Evolutionary conservation across 169 alveolate genomes (phyloP).

Genomic region (Cryptosporidium baileyi): DNA sequence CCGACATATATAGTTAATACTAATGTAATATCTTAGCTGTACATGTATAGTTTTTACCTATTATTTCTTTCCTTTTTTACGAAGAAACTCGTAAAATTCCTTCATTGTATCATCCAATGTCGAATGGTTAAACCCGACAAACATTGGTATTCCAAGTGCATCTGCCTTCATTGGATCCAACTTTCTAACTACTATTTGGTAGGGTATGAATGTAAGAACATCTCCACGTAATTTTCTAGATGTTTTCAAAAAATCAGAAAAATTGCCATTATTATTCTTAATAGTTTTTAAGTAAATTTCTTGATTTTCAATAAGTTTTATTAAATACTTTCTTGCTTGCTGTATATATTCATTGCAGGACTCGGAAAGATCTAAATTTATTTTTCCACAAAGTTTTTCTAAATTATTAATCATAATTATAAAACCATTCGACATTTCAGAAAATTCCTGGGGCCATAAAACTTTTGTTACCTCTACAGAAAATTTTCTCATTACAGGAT

Average conservation of each 20-base stretch:
- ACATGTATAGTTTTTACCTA: neutral
- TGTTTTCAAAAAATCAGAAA: neutral
- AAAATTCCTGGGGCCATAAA: slow-evolving; percentile 45
- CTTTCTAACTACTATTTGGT: slow-evolving; percentile 44
- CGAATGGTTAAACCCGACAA: slow-evolving; percentile 27
- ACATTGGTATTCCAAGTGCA: slow-evolving; percentile 67
- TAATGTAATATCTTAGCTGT: neutral
- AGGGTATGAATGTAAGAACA: slow-evolving; percentile 31
- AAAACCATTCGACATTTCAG: slow-evolving; percentile 43
- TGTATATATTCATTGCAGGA: slow-evolving; percentile 30
- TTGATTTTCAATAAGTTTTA: slow-evolving; percentile 11
- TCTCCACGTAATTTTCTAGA: slow-evolving; percentile 19
- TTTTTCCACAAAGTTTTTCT: slow-evolving; percentile 13
- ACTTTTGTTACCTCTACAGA: slow-evolving; percentile 23
- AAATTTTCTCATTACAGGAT: slow-evolving; percentile 45
- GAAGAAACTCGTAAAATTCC: slow-evolving; percentile 8
- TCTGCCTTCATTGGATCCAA: slow-evolving; percentile 65
- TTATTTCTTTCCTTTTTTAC: neutral
- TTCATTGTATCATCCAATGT: slow-evolving; percentile 9
- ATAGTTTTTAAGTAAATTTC: neutral
- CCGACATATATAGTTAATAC: slow-evolving; percentile 47
- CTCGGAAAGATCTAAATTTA: neutral
- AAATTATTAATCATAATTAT: slow-evolving; percentile 23
- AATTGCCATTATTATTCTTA: neutral
- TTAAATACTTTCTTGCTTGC: slow-evolving; percentile 27